Percentiles rank a stretch among this genome's conserved stretches.
These are phyloP conservation scores for Kazachstania viticola DNA, from an alignment of 805 yeast genomes.

Conservation along the genomic window DNA sequence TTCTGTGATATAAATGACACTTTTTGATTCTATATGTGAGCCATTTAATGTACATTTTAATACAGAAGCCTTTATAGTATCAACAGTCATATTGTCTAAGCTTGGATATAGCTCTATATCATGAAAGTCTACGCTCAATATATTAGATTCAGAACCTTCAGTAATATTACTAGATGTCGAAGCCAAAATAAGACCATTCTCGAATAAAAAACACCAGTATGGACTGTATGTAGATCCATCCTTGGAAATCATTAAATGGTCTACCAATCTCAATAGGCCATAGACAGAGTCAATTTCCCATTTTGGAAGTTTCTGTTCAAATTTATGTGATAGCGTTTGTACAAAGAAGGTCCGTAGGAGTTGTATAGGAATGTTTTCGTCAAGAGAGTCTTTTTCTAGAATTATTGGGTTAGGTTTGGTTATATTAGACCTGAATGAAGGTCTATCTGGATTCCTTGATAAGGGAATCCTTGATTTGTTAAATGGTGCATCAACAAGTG, in stretches of 20 bases:
- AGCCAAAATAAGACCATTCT: slow-evolving; percentile 14
- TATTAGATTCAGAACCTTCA: slow-evolving; percentile 1
- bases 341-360: slow-evolving; percentile 17
- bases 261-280: slow-evolving; percentile 29
- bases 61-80: slow-evolving; percentile 15
- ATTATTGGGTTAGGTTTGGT: neutral
- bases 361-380: slow-evolving; percentile 9
- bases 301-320: slow-evolving; percentile 11
- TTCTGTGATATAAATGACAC: slow-evolving; percentile 14
- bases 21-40: neutral
- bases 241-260: slow-evolving; percentile 23
- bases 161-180: slow-evolving; percentile 2
- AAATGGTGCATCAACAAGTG: slow-evolving; percentile 2
- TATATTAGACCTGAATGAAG: neutral
- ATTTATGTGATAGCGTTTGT: slow-evolving; percentile 13
- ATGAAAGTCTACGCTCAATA: slow-evolving; percentile 5
- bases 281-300: slow-evolving; percentile 22
- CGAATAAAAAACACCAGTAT: slow-evolving; percentile 28
- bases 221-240: slow-evolving; percentile 17
- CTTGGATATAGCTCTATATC: slow-evolving; percentile 9
- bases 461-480: neutral
- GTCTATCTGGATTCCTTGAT: neutral
- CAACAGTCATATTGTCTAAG: slow-evolving; percentile 7
- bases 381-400: no score
- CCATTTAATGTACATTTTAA: slow-evolving; percentile 10